Percentiles rank a stretch among this genome's conserved stretches.
Conservation (phyloP, 805 yeast genomes). For the Wickerhamiella azymoides region DNA sequence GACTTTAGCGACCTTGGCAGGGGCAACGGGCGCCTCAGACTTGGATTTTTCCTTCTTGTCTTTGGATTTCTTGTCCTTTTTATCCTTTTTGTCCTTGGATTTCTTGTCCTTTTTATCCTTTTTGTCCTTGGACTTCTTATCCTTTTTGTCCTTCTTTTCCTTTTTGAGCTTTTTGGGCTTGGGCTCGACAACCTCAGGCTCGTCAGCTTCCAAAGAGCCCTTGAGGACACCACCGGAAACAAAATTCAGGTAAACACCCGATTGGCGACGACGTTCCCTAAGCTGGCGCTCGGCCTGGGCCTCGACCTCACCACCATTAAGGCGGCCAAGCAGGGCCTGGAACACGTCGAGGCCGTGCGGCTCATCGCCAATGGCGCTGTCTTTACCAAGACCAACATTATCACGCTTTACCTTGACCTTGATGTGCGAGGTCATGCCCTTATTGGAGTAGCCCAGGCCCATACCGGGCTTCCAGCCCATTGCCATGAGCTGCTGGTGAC, state of each 20-base stretch:
- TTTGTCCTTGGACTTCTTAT: conserved; percentile 22
- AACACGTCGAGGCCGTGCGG: conserved; percentile 89
- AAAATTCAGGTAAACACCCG: conserved; percentile 67
- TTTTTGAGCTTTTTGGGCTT: conserved; percentile 16
- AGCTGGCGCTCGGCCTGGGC: conserved; percentile 33
- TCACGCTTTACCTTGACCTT: conserved; percentile 74
- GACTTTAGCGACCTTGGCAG: conserved; percentile 12
- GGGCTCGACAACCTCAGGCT: conserved; percentile 19
- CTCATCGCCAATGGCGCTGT: conserved; percentile 46
- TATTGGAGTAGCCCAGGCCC: conserved; percentile 67
- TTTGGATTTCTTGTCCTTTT: conserved; percentile 15
- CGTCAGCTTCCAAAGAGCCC: conserved; percentile 58
- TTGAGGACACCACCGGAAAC: conserved; percentile 70
- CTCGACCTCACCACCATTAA: conserved; percentile 59
- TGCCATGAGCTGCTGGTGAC: conserved; percentile 68
- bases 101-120: conserved; percentile 21
- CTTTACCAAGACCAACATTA: conserved; percentile 81
- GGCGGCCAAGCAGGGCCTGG: conserved; percentile 75
- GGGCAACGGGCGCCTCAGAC: conserved; percentile 10
- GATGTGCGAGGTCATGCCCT: conserved; percentile 37
- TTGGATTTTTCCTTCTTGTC: conserved; percentile 8
- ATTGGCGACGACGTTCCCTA: conserved; percentile 55
- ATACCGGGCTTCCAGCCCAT: conserved; percentile 89
- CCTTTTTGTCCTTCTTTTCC: conserved; percentile 22
- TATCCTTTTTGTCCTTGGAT: conserved; percentile 18